These are phyloP conservation scores for Globisporangium paddicum DNA, from an alignment of 352 stramenopile species.

Conservation along the genomic window DNA sequence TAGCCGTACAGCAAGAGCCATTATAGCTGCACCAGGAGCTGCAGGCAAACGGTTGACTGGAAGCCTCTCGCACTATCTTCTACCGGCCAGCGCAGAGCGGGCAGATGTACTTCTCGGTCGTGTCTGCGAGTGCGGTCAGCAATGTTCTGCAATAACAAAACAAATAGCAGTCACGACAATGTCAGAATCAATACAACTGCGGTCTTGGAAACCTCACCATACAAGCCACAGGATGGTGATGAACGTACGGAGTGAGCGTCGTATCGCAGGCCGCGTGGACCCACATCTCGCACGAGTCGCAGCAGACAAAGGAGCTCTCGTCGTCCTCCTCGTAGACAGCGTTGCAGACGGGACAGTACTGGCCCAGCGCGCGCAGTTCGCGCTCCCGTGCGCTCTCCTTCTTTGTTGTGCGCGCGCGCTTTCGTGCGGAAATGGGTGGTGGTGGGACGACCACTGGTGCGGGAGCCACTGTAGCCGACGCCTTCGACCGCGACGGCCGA, in stretches of 20 bases:
- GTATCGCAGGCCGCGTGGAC: slow-evolving; percentile 73
- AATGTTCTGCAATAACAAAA: slow-evolving; percentile 30
- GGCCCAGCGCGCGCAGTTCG: slow-evolving; percentile 67
- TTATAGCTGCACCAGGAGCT: background rate
- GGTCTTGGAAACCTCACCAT: background rate
- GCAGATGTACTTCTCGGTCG: slow-evolving; percentile 85
- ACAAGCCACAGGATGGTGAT: background rate
- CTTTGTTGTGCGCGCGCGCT: slow-evolving; percentile 53
- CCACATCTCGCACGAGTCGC: slow-evolving; percentile 87
- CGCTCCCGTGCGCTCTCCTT: slow-evolving; percentile 68
- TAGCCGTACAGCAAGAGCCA: no score
- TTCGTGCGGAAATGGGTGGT: slow-evolving; percentile 17
- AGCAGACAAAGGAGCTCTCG: slow-evolving; percentile 82
- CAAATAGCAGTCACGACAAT: background rate
- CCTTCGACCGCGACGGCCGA: slow-evolving; percentile 4
- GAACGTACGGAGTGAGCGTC: slow-evolving; percentile 61
- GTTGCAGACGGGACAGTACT: slow-evolving; percentile 88
- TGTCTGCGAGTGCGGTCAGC: slow-evolving; percentile 55
- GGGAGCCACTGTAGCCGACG: slow-evolving; percentile 15
- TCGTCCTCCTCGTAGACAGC: slow-evolving; percentile 84
- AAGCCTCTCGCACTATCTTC: background rate
- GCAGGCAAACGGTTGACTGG: background rate
- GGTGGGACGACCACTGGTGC: slow-evolving; percentile 7
- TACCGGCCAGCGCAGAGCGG: slow-evolving; percentile 59
- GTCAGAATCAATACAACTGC: slow-evolving; percentile 8